Percentiles rank a stretch among this genome's conserved stretches.
Evolutionary conservation across 371 early-diverging fungal species (phyloP).

Genomic region (Haplosporangium sp.): DNA sequence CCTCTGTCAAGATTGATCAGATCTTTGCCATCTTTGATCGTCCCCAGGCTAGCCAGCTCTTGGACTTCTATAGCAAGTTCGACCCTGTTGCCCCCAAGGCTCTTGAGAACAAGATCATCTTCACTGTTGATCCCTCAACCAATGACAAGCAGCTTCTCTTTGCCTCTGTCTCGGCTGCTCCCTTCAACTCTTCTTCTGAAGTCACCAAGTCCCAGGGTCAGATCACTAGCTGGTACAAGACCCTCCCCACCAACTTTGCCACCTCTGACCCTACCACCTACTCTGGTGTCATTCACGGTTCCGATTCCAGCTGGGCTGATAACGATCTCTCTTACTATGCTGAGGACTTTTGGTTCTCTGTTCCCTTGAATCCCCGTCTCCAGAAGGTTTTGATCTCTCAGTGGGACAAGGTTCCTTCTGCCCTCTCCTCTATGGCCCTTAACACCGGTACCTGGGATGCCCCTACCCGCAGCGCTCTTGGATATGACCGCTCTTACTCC

Average conservation of each 20-base stretch:
- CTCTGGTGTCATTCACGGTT: slow-evolving; percentile 34
- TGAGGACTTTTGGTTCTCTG: slow-evolving; percentile 54
- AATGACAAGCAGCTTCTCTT: slow-evolving; percentile 53
- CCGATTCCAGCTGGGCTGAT: slow-evolving; percentile 48
- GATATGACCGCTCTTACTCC: slow-evolving; percentile 54
- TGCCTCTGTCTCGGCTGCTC: slow-evolving; percentile 47
- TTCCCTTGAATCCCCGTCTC: slow-evolving; percentile 41
- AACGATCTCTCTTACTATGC: slow-evolving; percentile 47
- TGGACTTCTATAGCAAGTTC: slow-evolving; percentile 39
- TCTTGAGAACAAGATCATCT: slow-evolving; percentile 53
- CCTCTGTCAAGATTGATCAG: slow-evolving; percentile 40
- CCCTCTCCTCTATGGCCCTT: slow-evolving; percentile 52
- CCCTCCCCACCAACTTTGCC: slow-evolving; percentile 49
- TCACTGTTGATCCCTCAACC: slow-evolving; percentile 39
- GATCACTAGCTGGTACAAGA: slow-evolving; percentile 49
- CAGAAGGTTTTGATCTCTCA: slow-evolving; percentile 40
- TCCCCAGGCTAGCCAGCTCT: slow-evolving; percentile 42
- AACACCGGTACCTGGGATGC: slow-evolving; percentile 56
- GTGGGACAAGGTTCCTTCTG: slow-evolving; percentile 55
- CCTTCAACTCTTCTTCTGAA: slow-evolving; percentile 38
- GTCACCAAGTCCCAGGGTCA: slow-evolving; percentile 37
- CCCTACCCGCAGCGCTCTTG: slow-evolving; percentile 37
- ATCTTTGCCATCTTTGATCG: slow-evolving; percentile 56
- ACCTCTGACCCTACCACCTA: slow-evolving; percentile 44
- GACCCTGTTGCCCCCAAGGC: slow-evolving; percentile 47